These are phyloP conservation scores for Kitagawia praeruptora DNA, from an alignment of 129 eudicot genomes.

Conservation along the genomic window DNA sequence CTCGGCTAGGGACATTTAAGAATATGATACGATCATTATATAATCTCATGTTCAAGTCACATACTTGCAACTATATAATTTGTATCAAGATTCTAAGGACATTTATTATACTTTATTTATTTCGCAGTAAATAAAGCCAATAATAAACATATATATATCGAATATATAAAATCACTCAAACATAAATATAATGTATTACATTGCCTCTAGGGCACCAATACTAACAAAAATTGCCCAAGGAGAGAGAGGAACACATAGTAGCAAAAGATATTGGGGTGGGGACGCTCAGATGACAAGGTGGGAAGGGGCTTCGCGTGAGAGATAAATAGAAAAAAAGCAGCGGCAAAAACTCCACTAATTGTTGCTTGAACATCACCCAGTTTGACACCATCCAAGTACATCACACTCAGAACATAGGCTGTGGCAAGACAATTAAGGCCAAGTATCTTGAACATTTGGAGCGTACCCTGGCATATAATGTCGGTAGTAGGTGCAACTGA, in stretches of 20 bases:
- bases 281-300: constrained; percentile 68
- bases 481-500: constrained; percentile 81
- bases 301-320: constrained; percentile 83
- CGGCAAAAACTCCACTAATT: constrained; percentile 81
- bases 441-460: constrained; percentile 90
- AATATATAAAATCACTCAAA: no score
- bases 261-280: constrained; percentile 86
- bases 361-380: constrained; percentile 92
- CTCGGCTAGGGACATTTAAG: no score
- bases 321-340: constrained; percentile 83
- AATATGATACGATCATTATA: no score
- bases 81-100: no score
- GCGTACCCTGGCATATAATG: constrained; percentile 88
- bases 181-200: no score
- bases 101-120: no score
- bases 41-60: no score
- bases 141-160: no score
- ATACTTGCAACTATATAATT: no score
- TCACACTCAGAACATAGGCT: constrained; percentile 80
- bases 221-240: constrained; percentile 70
- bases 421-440: constrained; percentile 95
- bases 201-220: no score
- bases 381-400: constrained; percentile 84
- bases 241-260: constrained; percentile 68
- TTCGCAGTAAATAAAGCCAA: no score